Base-by-base conservation (phyloP, 2,329 filamentous ascomycete genomes). In the Exophiala dermatitidis region DNA sequence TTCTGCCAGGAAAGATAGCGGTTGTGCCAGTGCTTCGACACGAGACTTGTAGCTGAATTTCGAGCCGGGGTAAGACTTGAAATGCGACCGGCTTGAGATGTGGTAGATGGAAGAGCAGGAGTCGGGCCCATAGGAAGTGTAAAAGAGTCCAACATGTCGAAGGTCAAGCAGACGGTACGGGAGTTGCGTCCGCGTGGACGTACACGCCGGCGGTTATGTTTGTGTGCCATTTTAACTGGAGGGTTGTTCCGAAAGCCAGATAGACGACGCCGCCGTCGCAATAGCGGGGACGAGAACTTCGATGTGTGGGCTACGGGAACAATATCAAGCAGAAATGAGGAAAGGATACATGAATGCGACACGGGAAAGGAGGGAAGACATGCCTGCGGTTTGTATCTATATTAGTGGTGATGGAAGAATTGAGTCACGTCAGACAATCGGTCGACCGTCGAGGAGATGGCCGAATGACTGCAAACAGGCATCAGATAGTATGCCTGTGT, bases 201-300 rank as follows among this genome's bases (percentile, higher is more conserved):
- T 56, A 69, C 72, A 47, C 71, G 70, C 58, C 72, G 69, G 66
- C 72, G 67, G 57, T 74, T 74, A 59, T 74, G 72, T 59, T 71
- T 71, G 60, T 74, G 72, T 63, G 72, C 71, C 72, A 74, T 74
- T 57, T 34, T 9, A 12, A 31, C 40, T 19, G 42, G 12, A 28
- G 5, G 19, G 8, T 46, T 10, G 6, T 33, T 12, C n/a, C 48
- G 30, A 10, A 9, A 34, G 38, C 41, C 31, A 29, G 8, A 12
- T 33, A 9, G 28, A 34, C 12, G 36, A 36, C 7, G 33, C 33
- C n/a, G 33, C 7, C 33, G 33, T 7, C n/a, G 33, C 7, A 36
- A 7, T 36, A 7, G 33, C 30, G 57, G 57, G 59, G 57, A 57
- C 43, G 44, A 40, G 52, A 57, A 37, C 28, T 46, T 48, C 57